Percentiles rank a stretch among this genome's conserved stretches.
Evolutionary conservation across 305 asterid genomes (phyloP).

Genomic region (Rubia peregrina): DNA sequence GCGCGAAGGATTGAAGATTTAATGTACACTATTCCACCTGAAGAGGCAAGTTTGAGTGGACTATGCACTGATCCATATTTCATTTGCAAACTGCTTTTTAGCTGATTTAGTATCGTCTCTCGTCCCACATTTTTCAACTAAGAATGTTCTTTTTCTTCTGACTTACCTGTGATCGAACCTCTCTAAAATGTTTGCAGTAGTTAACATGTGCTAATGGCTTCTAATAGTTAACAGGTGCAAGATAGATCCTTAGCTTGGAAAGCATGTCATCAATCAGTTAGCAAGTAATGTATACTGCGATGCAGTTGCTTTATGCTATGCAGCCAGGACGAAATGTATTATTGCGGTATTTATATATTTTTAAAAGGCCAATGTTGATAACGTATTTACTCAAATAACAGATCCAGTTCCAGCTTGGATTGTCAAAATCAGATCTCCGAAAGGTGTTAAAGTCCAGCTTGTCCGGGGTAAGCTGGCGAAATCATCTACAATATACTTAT

Average conservation of each 20-base stretch:
- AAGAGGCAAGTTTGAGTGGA: conserved; percentile 64
- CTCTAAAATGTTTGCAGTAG: conserved; percentile 3
- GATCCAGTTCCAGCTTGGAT: conserved; percentile 96
- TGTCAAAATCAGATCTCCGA: conserved; percentile 88
- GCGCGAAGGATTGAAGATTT: conserved; percentile 89
- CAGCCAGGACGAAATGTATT: neutral
- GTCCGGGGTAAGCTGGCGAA: conserved; percentile 68
- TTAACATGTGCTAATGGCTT: neutral
- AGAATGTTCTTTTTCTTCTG: neutral
- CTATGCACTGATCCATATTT: conserved; percentile 9
- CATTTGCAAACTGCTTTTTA: conserved; percentile 4
- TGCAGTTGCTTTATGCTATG: neutral
- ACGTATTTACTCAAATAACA: conserved; percentile 31
- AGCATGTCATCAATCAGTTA: neutral
- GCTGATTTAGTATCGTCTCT: neutral
- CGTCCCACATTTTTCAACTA: neutral
- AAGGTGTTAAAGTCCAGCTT: conserved; percentile 90
- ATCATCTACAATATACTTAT: neutral
- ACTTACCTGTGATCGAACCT: conserved; percentile 3
- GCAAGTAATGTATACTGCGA: neutral
- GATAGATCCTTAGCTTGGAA: neutral
- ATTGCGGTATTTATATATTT: neutral
- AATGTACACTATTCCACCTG: conserved; percentile 86
- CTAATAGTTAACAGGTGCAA: neutral
- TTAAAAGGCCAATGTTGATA: neutral